Base-by-base conservation (phyloP, 1,284 basidiomycete genomes). In the Leccinum glutinopallens region DNA sequence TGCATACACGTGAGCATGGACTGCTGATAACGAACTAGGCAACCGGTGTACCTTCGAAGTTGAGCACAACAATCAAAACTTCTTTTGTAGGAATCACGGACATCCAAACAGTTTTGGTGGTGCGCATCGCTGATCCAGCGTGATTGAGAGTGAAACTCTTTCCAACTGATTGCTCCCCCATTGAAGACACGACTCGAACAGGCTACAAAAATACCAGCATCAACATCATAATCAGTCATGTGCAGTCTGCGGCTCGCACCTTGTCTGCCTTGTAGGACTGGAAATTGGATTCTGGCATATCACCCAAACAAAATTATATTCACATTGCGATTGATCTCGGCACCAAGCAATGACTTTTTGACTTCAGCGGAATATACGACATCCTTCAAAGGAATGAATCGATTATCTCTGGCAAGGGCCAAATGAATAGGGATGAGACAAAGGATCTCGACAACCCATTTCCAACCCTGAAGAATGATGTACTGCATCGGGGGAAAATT, bases 51-150 rank as follows among this genome's bases (percentile, higher is more conserved):
- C 86, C 87, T 25, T 25, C 87, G 67, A 88, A 88, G 68, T 88
- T 87, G 3, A 88, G 77, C 0, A 85, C 81, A 1, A 88, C 85
- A 33, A 88, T 78, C 25, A 88, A 73, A 0, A 74, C 73, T 8
- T 84, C 80, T 32, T 82, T 75, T 0, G 86, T 87, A 3, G 87
- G 87, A 1, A 86, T 87, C 6, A 84, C 84, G 0, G 87, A 86
- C 80, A 88, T 83, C 86, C 86, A 88, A n/a, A 87, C 84, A 9
- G 87, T 87, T 75, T 88, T 87, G 66, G 66, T 88, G 0, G 86
- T 87, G 25, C 86, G 76, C 85, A 88, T 87, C 0, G 87, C 87
- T 13, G 83, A 85, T 7, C 87, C 87, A 58, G 86, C 86, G 68
- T 88, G 87, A 64, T 88, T 87, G 4, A 88, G 73, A 2, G 83